Percentiles rank a stretch among this genome's conserved stretches.
These are phyloP conservation scores for Epichloe baconii DNA, from an alignment of 2,329 filamentous ascomycete species.

Conservation along the genomic window DNA sequence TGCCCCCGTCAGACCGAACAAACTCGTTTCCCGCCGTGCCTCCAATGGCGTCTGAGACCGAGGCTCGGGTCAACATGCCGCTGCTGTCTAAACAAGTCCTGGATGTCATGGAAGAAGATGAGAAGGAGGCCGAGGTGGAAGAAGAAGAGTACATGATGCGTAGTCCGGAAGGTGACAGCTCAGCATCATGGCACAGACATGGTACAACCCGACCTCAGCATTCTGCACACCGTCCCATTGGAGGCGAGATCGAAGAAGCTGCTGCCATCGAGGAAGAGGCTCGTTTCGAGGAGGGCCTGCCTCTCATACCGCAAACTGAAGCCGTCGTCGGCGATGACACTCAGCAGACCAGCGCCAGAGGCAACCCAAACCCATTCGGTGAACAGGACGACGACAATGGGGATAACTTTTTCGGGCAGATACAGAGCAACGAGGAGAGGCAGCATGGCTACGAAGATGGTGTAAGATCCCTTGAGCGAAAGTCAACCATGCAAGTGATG, in stretches of 20 bases:
- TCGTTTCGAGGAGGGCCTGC: conserved; percentile 58
- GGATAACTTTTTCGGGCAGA: conserved; percentile 50
- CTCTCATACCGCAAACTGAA: conserved; percentile 36
- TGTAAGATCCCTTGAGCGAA: conserved; percentile 39
- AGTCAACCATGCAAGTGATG: conserved; percentile 57
- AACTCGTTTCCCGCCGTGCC: conserved; percentile 52
- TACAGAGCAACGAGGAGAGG: conserved; percentile 22
- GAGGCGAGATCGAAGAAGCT: conserved; percentile 27
- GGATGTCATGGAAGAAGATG: conserved; percentile 39
- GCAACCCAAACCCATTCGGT: conserved; percentile 23
- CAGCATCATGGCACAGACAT: conserved; percentile 5
- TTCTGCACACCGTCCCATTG: conserved; percentile 24
- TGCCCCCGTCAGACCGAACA: conserved; percentile 44
- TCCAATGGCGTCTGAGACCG: conserved; percentile 18
- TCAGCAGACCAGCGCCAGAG: conserved; percentile 11
- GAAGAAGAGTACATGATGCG: conserved; percentile 21
- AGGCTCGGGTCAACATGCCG: conserved; percentile 21
- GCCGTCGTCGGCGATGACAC: conserved; percentile 1
- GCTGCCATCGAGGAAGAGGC: conserved; percentile 36
- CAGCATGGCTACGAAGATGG: conserved; percentile 8
- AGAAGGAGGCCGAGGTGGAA: conserved; percentile 32
- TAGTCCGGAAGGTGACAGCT: conserved; percentile 4
- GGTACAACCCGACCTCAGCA: conserved; percentile 11
- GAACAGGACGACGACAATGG: conserved; percentile 37
- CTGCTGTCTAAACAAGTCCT: conserved; percentile 38